Evolutionary conservation across 225 moss, liverwort and hornwort genomes (phyloP), one percentile per base, ranked within the genome.

Genomic region (Antitrichia curtipendula): DNA sequence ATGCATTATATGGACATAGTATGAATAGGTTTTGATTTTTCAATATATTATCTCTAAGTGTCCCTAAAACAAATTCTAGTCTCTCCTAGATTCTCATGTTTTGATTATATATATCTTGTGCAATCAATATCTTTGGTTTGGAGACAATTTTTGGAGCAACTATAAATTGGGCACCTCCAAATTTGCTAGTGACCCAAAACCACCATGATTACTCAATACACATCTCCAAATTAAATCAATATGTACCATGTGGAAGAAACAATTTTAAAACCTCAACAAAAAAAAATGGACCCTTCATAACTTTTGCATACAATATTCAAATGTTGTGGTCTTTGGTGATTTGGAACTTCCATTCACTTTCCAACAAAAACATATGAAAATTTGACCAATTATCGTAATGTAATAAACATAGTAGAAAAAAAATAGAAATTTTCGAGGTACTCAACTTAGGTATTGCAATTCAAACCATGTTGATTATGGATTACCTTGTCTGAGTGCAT

Each of bases 161-260:
- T 5, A 1, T 43, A 40, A 69, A 24, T 5, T 69, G 2, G 1
- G 0, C 2, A 1, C 5, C 1, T 1, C 14, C 4, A 12, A 70
- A 25, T 41, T 2, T 25, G 0, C 8, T 0, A 12, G 0, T 41
- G 25, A 27, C 0, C 14, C 41, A 1, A 69, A 70, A 70, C 2
- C 3, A 1, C 15, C 41, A 49, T 4, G 12, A 25, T 41, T 5
- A 70, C 5, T 70, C 0, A 15, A 0, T 25, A 0, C 9, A 9
- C 8, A 41, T 15, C 38, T 70, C 8, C 14, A 8, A 27, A 70
- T n/a, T n/a, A n/a, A n/a, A 70, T 15, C 25, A 15, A 15, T 41
- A 25, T 41, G 3, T 41, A 41, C 3, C 5, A 25, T 41, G 8
- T 70, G 1, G 5, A 41, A 41, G 5, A 40, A 70, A 8, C 0